Base-by-base conservation (phyloP, 139 green algal species). In the Chlorella sp. region DNA sequence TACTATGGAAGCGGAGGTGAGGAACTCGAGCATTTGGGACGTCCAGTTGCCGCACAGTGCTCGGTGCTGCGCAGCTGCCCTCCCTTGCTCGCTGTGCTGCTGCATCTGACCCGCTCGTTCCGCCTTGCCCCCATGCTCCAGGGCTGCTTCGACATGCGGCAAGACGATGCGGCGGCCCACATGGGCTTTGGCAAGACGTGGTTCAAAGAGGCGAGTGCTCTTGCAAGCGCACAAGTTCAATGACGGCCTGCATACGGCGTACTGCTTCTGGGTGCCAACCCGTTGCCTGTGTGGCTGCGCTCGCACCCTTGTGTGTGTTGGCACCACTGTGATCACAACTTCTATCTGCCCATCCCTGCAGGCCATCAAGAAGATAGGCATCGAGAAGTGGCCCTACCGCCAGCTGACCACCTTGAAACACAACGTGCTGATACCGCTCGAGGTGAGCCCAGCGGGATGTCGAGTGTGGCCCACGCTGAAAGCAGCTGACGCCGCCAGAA, bases 141-240 rank as follows among this genome's bases (percentile, higher is more conserved):
- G 76, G 76, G 76, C 40, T 73, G 56, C 58, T 82, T 82, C 38
- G 43, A 82, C 56, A 83, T 83, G 77, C 73, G 30, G 11, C 77
- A 83, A 60, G 77, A 48, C 38, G 11, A 73, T 3, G 77, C 77
- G 7, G 58, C 77, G 0, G 38, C 40, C 1, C 60, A 83, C 40
- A 64, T 83, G 22, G 77, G 77, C 40, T 83, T 83, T 68, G 40
- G 34, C 40, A 60, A 41, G 0, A 83, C 77, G 30, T 73, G 60
- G 38, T 48, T 83, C 22, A 83, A 83, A 9, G 65, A 48, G 72
- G 69, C 51, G 40, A 51, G 72, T 38, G 11, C 69, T 3, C 26
- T 68, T 20, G 56, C 22, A 20, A 65, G 7, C 13, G 56, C 3
- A 20, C 26, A 65, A 16, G 26, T 20, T 14, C 56, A 20, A 3